phyloP scores from a whole-genome alignment of 129 eudicot species.

The Rutidosis leptorrhynchoides region DNA sequence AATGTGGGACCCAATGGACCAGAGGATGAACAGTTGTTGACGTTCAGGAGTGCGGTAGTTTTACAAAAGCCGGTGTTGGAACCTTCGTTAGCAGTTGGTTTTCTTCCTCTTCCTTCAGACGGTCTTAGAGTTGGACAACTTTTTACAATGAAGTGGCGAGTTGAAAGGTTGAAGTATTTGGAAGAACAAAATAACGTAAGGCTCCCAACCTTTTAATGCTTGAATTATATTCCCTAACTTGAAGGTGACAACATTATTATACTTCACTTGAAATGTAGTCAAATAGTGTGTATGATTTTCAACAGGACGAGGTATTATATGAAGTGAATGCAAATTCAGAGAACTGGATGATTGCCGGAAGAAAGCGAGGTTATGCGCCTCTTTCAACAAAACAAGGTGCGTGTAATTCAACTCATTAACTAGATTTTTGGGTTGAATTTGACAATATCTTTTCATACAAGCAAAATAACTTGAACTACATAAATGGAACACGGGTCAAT shows the following conservation, averaged over 20 bases:
- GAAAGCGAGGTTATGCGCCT: slow-evolving; percentile 76
- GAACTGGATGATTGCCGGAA: slow-evolving; percentile 99
- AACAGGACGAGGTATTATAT: slow-evolving; percentile 72
- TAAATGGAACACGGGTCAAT: neutral
- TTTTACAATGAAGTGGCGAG: slow-evolving; percentile 87
- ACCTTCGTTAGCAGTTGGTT: slow-evolving; percentile 94
- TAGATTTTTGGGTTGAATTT: slow-evolving; percentile 2
- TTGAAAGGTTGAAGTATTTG: slow-evolving; percentile 76
- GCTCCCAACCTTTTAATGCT: slow-evolving; percentile 14
- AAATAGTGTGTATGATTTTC: slow-evolving; percentile 2
- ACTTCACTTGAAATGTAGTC: neutral
- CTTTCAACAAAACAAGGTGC: slow-evolving; percentile 84
- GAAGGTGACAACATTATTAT: slow-evolving; percentile 1
- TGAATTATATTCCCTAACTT: slow-evolving; percentile 1
- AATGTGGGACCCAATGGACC: slow-evolving; percentile 34
- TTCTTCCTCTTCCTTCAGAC: slow-evolving; percentile 87
- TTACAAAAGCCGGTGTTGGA: slow-evolving; percentile 89
- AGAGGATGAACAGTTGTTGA: slow-evolving; percentile 45
- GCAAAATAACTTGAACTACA: neutral
- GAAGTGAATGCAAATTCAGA: slow-evolving; percentile 72
- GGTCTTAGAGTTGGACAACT: slow-evolving; percentile 94
- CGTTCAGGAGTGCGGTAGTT: slow-evolving; percentile 68
- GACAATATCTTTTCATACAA: neutral
- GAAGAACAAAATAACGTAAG: slow-evolving; percentile 54
- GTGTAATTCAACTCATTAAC: neutral